Conservation (phyloP, 441 rosid species). For the Populus hybrid region DNA sequence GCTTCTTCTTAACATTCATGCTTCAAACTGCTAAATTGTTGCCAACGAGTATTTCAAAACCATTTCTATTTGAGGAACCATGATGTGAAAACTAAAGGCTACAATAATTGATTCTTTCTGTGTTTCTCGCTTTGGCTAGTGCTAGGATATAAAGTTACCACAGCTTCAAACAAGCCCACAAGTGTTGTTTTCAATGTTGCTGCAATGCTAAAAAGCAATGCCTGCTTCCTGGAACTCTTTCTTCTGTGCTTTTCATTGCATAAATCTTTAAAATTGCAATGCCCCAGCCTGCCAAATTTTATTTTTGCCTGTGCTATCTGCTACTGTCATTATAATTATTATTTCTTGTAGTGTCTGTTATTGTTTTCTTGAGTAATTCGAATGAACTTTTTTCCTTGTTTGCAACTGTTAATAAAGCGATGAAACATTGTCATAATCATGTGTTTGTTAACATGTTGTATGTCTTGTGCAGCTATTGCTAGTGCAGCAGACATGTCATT, state of each 20-base stretch:
- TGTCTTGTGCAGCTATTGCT: constrained; percentile 54
- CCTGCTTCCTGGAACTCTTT: neutral
- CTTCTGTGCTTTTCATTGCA: neutral
- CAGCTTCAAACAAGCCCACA: neutral
- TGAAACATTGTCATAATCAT: neutral
- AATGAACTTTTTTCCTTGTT: neutral
- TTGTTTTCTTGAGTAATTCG: neutral
- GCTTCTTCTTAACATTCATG: neutral
- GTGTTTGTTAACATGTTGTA: neutral
- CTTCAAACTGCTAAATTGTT: neutral
- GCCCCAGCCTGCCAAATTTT: neutral
- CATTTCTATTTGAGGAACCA: neutral
- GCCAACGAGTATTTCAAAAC: neutral
- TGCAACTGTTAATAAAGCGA: neutral
- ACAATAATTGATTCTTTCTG: neutral
- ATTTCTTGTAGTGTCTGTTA: too few relatives aligned
- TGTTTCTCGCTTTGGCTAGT: neutral
- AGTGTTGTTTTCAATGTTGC: neutral
- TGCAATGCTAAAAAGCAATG: neutral
- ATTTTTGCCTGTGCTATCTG: too few relatives aligned
- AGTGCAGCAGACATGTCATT: constrained; percentile 39
- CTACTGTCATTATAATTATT: too few relatives aligned
- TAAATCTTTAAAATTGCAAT: neutral
- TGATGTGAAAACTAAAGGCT: neutral
- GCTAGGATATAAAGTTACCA: neutral